A percentile compares a stretch with the other conserved stretches of the same genome.
These are phyloP conservation scores for Fusarium sp. DNA, from an alignment of 2,329 filamentous ascomycete genomes.

Conservation along the genomic window DNA sequence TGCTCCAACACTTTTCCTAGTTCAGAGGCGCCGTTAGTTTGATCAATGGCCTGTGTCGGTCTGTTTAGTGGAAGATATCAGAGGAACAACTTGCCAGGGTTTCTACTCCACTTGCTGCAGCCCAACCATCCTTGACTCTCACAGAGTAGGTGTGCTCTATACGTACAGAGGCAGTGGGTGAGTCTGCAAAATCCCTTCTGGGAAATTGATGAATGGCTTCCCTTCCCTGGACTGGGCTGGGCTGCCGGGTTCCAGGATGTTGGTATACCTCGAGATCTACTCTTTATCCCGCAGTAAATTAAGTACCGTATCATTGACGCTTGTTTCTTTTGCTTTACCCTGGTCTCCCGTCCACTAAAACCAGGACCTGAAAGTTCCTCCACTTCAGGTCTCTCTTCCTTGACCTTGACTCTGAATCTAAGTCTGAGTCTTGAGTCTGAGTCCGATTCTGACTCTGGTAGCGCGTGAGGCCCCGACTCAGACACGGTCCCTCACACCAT, in stretches of 20 bases:
- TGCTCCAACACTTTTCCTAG: conserved; percentile 19
- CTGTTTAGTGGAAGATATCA: conserved; percentile 16
- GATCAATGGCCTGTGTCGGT: conserved; percentile 14
- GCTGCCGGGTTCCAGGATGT: neutral
- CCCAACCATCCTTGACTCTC: conserved; percentile 27
- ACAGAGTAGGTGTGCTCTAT: neutral
- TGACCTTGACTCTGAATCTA: conserved; percentile 22
- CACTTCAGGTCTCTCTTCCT: conserved; percentile 11
- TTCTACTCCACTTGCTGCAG: conserved; percentile 38
- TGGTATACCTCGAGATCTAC: conserved; percentile 15
- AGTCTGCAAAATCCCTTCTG: conserved; percentile 25
- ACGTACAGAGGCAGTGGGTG: neutral
- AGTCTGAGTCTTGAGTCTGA: neutral
- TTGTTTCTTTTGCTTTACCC: conserved; percentile 24
- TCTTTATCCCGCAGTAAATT: conserved; percentile 17
- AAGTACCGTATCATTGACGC: conserved; percentile 25
- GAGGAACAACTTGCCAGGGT: conserved; percentile 7
- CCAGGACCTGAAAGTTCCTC: conserved; percentile 25
- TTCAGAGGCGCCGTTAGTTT: conserved; percentile 13
- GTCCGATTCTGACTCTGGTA: conserved; percentile 22
- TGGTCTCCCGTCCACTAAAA: conserved; percentile 27
- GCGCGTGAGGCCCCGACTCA: conserved; percentile 43
- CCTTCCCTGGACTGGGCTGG: conserved; percentile 17
- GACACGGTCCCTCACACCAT: conserved; percentile 42
- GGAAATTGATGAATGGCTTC: conserved; percentile 28